Base-by-base conservation (phyloP, 306 rosid species). In the Fagus sylvatica region DNA sequence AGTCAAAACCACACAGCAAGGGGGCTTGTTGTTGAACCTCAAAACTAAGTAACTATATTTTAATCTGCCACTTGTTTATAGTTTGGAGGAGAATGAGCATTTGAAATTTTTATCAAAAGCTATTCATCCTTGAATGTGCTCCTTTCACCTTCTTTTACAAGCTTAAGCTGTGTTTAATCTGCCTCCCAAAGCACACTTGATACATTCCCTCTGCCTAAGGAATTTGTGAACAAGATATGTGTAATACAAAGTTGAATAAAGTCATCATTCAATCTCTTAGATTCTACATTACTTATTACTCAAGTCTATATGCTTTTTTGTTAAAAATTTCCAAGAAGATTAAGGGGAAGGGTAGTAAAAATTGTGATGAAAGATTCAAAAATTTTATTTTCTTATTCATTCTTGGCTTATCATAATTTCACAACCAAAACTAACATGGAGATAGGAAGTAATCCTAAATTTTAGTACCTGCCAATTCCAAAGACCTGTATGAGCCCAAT, bases 381-480 rank as follows among this genome's bases (percentile, higher is more conserved):
- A 56, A 6, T 22, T 12, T 46, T n/a, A 12, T 40, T 43, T 74
- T 39, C 6, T 28, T 4, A 69, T 65, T 36, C 39, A 32, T 13
- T 6, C 36, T 64, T 11, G 8, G 42, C 36, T 34, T n/a, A 41
- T 71, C 4, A 28, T 22, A 22, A 22, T 22, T 22, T 16, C 51
- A 43, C 51, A 43, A 43, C 8, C 51, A 9, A 43, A 43, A 43
- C 0, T 2, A 43, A 43, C 13, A 22, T 6, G 62, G 71, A 66
- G 37, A 3, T 43, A 53, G 65, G 48, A 36, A 75, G 3, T 16
- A 36, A 65, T 34, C 3, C 2, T 28, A 2, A 30, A 36, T 1
- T 60, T 30, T 74, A 30, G 15, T 84, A 92, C 93, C 98, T 93
- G 96, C 98, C 96, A 91, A 77, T 87, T 85, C 97, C 96, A 91